Evolutionary conservation across 2,329 filamentous ascomycete species (phyloP).

Genomic region (Trichophyton verrucosum): DNA sequence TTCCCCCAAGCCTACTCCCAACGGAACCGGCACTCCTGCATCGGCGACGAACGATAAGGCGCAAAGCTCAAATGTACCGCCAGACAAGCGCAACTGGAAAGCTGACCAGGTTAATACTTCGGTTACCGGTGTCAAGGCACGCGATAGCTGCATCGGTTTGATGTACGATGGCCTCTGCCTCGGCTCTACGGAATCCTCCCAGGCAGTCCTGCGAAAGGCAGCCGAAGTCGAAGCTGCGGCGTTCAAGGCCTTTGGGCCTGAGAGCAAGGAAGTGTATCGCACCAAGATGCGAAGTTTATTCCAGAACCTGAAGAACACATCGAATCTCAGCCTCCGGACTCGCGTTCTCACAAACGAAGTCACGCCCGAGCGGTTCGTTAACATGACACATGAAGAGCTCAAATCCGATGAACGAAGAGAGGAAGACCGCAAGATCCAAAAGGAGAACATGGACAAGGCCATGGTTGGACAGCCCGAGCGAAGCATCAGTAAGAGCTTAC

Average conservation of each 20-base stretch:
- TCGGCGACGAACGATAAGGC: slow-evolving; percentile 32
- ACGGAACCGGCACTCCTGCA: slow-evolving; percentile 44
- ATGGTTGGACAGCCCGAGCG: slow-evolving; percentile 89
- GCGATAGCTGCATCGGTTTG: slow-evolving; percentile 78
- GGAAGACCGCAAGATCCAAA: slow-evolving; percentile 62
- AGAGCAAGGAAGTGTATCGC: slow-evolving; percentile 62
- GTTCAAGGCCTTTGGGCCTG: slow-evolving; percentile 55
- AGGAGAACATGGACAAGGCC: slow-evolving; percentile 93
- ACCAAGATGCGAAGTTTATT: slow-evolving; percentile 84
- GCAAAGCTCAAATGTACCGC: slow-evolving; percentile 44
- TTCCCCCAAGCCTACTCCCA: slow-evolving; percentile 35
- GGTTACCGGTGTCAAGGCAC: slow-evolving; percentile 58
- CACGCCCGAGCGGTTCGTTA: slow-evolving; percentile 58
- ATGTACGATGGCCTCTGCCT: slow-evolving; percentile 86
- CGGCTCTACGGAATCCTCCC: slow-evolving; percentile 48
- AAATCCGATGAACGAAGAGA: slow-evolving; percentile 72
- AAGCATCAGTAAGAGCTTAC: slow-evolving; percentile 74
- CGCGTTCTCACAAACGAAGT: slow-evolving; percentile 68
- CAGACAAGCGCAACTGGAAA: slow-evolving; percentile 69
- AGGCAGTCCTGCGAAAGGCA: slow-evolving; percentile 53
- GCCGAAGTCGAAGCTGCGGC: slow-evolving; percentile 68
- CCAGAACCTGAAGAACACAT: slow-evolving; percentile 87
- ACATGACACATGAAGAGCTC: slow-evolving; percentile 81
- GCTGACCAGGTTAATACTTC: slow-evolving; percentile 68
- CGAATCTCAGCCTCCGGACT: slow-evolving; percentile 63